Conservation (phyloP, 2,329 filamentous ascomycete genomes). For the Pseudonectria foliicola region DNA sequence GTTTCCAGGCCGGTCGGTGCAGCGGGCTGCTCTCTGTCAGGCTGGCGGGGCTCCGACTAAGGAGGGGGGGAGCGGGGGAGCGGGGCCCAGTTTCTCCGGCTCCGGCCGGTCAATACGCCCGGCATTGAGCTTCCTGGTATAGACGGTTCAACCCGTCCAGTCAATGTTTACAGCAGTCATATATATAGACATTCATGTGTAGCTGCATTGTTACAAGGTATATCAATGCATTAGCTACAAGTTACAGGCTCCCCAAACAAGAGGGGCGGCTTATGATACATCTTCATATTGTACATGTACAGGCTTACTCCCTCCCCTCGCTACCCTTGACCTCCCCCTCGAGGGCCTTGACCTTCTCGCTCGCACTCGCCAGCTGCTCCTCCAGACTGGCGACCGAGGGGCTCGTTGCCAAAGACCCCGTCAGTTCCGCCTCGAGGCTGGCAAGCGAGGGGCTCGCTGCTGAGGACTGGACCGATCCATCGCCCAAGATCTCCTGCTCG, state of each 20-base stretch:
- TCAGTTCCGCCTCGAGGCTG: background rate
- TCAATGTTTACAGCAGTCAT: too few species aligned
- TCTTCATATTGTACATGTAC: constrained; percentile 20
- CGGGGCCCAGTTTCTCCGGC: too few species aligned
- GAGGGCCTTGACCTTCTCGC: constrained; percentile 12
- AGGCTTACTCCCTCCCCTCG: constrained; percentile 12
- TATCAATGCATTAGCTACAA: background rate
- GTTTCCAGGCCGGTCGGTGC: constrained; percentile 3
- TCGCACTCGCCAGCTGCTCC: constrained; percentile 13
- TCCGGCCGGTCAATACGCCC: too few species aligned
- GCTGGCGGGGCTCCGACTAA: too few species aligned
- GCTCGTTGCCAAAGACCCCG: constrained; percentile 1
- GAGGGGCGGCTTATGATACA: constrained; percentile 13
- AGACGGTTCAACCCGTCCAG: too few species aligned
- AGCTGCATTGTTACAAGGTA: constrained; percentile 1
- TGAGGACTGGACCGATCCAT: background rate
- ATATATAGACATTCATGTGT: too few species aligned
- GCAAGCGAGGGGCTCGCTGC: background rate
- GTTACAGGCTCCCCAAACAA: background rate
- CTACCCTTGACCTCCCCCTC: constrained; percentile 16
- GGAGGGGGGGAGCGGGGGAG: too few species aligned
- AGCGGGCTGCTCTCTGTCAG: background rate
- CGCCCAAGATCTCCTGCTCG: constrained; percentile 5
- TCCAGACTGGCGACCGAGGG: constrained; percentile 13
- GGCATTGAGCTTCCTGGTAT: too few species aligned